Conservation (phyloP, 257 asterid genomes). For the Salvia miltiorrhiza region DNA sequence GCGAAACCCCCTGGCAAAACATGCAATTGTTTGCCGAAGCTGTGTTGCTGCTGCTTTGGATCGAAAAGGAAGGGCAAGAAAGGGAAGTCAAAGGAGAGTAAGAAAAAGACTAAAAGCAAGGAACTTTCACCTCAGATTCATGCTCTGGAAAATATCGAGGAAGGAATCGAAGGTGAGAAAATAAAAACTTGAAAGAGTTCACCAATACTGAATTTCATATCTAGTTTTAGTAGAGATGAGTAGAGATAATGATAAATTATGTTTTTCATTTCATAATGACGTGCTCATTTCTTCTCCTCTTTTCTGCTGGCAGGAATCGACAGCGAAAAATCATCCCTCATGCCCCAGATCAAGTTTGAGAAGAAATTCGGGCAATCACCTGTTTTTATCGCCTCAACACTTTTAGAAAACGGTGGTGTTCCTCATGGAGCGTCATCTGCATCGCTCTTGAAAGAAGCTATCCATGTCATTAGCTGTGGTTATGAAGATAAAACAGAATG, state of each 20-base stretch:
- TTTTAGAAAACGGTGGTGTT: slow-evolving; percentile 57
- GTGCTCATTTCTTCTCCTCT: neutral
- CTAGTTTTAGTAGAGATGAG: neutral
- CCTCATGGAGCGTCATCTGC: slow-evolving; percentile 54
- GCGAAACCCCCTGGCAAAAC: slow-evolving; percentile 48
- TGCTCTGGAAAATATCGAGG: slow-evolving; percentile 59
- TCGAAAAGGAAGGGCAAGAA: slow-evolving; percentile 41
- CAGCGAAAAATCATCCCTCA: slow-evolving; percentile 44
- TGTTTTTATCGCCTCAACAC: slow-evolving; percentile 53
- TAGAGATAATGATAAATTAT: neutral
- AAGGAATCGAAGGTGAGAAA: slow-evolving; percentile 60
- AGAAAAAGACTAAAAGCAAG: slow-evolving; percentile 38
- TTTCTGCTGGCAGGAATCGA: slow-evolving; percentile 41
- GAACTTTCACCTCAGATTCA: slow-evolving; percentile 50
- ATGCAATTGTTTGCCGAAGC: slow-evolving; percentile 55
- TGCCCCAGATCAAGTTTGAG: slow-evolving; percentile 58
- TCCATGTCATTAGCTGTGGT: slow-evolving; percentile 63
- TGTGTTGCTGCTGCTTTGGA: slow-evolving; percentile 46
- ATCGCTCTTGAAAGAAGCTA: slow-evolving; percentile 59
- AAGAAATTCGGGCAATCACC: slow-evolving; percentile 66
- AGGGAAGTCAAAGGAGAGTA: slow-evolving; percentile 34
- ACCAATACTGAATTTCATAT: neutral
- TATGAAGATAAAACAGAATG: slow-evolving; percentile 72
- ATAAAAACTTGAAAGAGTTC: neutral
- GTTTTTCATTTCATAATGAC: no score